phyloP scores from a whole-genome alignment of 305 asterid species.

The Solanum hybrid region DNA sequence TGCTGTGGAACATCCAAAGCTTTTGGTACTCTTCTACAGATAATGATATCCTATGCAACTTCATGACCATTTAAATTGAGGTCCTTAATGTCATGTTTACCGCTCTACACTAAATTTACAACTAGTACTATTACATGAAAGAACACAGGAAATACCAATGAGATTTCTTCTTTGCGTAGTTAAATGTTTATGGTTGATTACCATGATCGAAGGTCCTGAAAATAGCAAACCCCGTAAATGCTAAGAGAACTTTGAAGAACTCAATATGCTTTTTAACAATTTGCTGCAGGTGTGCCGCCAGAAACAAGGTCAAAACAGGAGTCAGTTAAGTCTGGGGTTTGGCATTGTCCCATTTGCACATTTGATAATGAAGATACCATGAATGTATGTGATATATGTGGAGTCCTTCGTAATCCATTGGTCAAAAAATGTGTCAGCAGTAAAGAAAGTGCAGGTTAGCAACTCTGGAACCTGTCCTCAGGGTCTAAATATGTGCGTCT shows the following conservation, averaged over 20 bases:
- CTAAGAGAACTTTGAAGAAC: neutral
- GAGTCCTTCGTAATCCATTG: slow-evolving; percentile 78
- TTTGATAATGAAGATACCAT: slow-evolving; percentile 15
- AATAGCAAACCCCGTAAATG: neutral
- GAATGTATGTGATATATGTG: slow-evolving; percentile 22
- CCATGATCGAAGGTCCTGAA: neutral
- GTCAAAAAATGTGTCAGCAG: slow-evolving; percentile 38
- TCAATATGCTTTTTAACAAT: slow-evolving; percentile 6
- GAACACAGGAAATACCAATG: neutral
- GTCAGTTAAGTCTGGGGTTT: neutral
- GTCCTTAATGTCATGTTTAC: neutral
- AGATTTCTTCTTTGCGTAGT: neutral
- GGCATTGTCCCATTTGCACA: slow-evolving; percentile 20
- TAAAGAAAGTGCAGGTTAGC: slow-evolving; percentile 36
- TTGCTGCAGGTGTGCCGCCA: slow-evolving; percentile 28
- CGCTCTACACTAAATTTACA: neutral
- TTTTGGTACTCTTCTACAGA: neutral
- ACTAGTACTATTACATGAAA: neutral
- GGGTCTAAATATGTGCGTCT: neutral
- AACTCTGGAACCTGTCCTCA: slow-evolving; percentile 2
- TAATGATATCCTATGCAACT: neutral
- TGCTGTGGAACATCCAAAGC: neutral
- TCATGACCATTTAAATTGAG: slow-evolving; percentile 2
- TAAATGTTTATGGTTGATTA: neutral
- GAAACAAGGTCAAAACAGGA: slow-evolving; percentile 25